These are phyloP conservation scores for Pseudogymnoascus sp. DNA, from an alignment of 2,329 filamentous ascomycete species.

Conservation along the genomic window DNA sequence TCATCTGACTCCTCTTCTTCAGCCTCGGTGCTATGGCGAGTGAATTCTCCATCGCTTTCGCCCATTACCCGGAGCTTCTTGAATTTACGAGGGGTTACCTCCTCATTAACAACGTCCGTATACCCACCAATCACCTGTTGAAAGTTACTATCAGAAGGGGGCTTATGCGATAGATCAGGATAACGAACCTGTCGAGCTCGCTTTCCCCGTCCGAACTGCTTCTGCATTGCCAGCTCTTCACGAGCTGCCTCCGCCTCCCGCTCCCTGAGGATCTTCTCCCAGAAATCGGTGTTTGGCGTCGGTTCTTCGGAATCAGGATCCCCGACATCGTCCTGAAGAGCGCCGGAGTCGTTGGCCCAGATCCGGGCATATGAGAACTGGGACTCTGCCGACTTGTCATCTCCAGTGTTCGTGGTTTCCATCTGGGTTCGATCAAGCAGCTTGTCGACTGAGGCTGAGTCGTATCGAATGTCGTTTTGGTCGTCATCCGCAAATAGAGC, in stretches of 20 bases:
- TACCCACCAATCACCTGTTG: constrained; percentile 11
- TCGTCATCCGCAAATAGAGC: constrained; percentile 74
- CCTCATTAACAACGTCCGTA: constrained; percentile 12
- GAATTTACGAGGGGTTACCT: constrained; percentile 2
- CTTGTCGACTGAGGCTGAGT: constrained; percentile 73
- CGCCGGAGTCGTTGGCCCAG: constrained; percentile 75
- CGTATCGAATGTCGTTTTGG: constrained; percentile 70
- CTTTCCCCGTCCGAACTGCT: constrained; percentile 79
- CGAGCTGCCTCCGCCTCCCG: constrained; percentile 71
- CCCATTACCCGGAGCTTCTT: neutral
- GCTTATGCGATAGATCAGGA: neutral
- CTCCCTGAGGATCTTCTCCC: constrained; percentile 83
- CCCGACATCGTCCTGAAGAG: constrained; percentile 55
- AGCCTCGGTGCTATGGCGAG: constrained; percentile 1
- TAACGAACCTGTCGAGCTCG: constrained; percentile 35
- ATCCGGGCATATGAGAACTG: constrained; percentile 86
- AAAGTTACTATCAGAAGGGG: neutral
- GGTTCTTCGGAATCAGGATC: constrained; percentile 42
- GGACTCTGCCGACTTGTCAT: constrained; percentile 58
- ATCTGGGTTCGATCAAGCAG: constrained; percentile 79
- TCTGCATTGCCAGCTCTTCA: constrained; percentile 57
- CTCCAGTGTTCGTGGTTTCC: constrained; percentile 58
- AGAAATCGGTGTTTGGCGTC: constrained; percentile 59
- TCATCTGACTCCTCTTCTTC: constrained; percentile 12
- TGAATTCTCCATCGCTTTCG: constrained; percentile 14